Evolutionary conservation across 495 filamentous ascomycete species (phyloP).

Genomic region (Aspergillus affinis): DNA sequence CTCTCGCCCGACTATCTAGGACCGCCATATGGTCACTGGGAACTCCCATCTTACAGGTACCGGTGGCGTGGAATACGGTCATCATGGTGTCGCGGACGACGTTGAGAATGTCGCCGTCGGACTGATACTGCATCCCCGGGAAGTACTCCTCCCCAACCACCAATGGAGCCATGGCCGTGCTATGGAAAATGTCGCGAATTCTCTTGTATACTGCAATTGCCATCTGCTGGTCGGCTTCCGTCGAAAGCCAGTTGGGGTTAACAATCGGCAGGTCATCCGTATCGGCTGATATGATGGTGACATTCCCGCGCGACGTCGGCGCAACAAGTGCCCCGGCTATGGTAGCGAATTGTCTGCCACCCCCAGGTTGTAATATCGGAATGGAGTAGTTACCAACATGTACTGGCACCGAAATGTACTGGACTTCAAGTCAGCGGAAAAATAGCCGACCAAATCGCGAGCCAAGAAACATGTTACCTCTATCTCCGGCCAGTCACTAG

Average conservation of each 20-base stretch:
- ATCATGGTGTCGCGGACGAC: conserved; percentile 40
- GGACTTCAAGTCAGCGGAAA: neutral
- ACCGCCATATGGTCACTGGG: conserved; percentile 50
- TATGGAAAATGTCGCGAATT: conserved; percentile 38
- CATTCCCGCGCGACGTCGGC: conserved; percentile 52
- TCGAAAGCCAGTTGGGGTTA: conserved; percentile 54
- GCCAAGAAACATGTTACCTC: conserved; percentile 29
- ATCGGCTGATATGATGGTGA: conserved; percentile 47
- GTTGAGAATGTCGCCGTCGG: conserved; percentile 52
- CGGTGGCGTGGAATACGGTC: conserved; percentile 55
- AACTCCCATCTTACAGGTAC: conserved; percentile 53
- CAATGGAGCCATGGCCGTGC: conserved; percentile 34
- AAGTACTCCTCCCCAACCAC: conserved; percentile 48
- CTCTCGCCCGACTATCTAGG: conserved; percentile 49
- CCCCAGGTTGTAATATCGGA: conserved; percentile 35
- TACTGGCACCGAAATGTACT: conserved; percentile 37
- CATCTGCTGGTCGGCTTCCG: conserved; percentile 53
- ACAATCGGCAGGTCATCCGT: conserved; percentile 51
- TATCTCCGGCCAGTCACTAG: conserved; percentile 60
- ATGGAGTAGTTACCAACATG: conserved; percentile 45
- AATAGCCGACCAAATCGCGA: neutral
- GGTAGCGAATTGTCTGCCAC: conserved; percentile 48
- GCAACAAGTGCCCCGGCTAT: conserved; percentile 42
- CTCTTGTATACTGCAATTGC: conserved; percentile 53
- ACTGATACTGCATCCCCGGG: conserved; percentile 48